phyloP scores from a whole-genome alignment of 176 grass and related monocot genomes.

The Ensete glaucum region DNA sequence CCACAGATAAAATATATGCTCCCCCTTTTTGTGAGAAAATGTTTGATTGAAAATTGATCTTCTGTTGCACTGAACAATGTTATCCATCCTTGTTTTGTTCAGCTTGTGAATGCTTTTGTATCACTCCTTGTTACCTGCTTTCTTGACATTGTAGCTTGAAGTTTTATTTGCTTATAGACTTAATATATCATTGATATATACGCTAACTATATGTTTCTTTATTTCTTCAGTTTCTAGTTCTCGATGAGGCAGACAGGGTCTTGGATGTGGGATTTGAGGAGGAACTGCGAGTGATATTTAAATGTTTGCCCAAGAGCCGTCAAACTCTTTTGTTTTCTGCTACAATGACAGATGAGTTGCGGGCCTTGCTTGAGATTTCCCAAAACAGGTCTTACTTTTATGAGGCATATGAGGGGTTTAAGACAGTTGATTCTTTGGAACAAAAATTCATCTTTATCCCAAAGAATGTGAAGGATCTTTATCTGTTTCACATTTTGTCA shows the following conservation, averaged over 20 bases:
- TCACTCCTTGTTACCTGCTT: neutral
- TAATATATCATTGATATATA: neutral
- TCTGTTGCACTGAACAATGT: neutral
- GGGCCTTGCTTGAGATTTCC: constrained; percentile 69
- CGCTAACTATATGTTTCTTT: neutral
- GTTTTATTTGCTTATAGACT: neutral
- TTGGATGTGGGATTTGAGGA: constrained; percentile 84
- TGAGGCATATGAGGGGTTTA: constrained; percentile 87
- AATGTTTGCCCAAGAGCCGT: constrained; percentile 57
- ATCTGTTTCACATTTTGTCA: constrained; percentile 68
- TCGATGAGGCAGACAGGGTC: constrained; percentile 92
- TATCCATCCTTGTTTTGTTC: neutral
- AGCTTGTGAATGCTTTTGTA: neutral
- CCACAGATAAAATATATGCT: neutral
- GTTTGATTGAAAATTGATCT: neutral
- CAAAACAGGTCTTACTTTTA: constrained; percentile 71
- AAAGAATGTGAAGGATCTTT: constrained; percentile 63
- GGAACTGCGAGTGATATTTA: constrained; percentile 78
- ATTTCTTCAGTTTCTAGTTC: constrained; percentile 71
- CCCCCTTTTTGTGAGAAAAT: neutral
- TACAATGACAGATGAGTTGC: constrained; percentile 82
- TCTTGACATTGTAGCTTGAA: neutral
- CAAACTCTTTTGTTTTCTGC: constrained; percentile 95
- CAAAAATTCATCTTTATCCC: constrained; percentile 63
- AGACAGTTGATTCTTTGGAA: constrained; percentile 73